These are phyloP conservation scores for Parathielavia appendiculata DNA, from an alignment of 495 filamentous ascomycete genomes.

Conservation along the genomic window DNA sequence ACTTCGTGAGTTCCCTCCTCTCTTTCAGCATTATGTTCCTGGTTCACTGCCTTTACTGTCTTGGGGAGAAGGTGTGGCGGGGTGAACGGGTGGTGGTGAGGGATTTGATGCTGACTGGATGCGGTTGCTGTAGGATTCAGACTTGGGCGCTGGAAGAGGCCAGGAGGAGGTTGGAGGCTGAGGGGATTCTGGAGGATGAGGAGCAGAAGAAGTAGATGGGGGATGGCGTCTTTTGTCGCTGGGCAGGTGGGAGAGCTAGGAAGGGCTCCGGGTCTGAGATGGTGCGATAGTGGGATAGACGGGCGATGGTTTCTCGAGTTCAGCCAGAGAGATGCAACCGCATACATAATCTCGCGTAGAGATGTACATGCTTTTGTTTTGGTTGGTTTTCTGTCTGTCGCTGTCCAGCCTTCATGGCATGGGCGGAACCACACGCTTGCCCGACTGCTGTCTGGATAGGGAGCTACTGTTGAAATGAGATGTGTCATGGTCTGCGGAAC, in stretches of 20 bases:
- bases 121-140: conserved; percentile 69
- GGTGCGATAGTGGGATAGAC: not conserved
- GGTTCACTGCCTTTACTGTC: too few species aligned
- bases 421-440: not conserved
- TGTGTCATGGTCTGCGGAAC: not conserved
- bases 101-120: not conserved
- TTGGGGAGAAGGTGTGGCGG: too few species aligned
- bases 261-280: not conserved
- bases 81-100: not conserved
- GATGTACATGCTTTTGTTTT: conserved; percentile 12
- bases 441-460: not conserved
- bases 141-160: conserved; percentile 99
- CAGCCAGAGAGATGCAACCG: conserved; percentile 1
- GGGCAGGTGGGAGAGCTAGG: too few species aligned
- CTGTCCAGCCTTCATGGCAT: too few species aligned
- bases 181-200: conserved; percentile 81
- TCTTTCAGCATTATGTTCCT: too few species aligned
- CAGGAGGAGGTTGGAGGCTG: conserved; percentile 81
- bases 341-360: not conserved
- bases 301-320: not conserved
- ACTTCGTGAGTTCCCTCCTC: conserved; percentile 70
- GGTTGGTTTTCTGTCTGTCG: not conserved
- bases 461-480: not conserved
- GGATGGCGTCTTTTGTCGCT: not conserved
- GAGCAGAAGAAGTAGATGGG: conserved; percentile 31